Conservation (phyloP, 176 grass and related monocot species). For the Pontederia paniculata region DNA sequence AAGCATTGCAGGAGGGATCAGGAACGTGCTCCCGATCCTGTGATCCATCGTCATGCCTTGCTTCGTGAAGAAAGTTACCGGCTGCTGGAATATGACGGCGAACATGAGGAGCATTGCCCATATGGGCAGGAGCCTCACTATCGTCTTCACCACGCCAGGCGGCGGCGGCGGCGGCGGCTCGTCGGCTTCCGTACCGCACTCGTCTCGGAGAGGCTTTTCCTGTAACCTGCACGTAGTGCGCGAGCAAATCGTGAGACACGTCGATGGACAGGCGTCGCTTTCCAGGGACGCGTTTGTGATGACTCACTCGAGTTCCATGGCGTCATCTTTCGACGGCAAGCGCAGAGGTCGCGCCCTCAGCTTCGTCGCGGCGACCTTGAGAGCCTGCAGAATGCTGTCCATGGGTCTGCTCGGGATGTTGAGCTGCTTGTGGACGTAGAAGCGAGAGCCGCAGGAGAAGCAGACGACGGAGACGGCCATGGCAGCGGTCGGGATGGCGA, state of each 20-base stretch:
- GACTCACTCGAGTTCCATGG: conserved; percentile 54
- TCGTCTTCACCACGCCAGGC: conserved; percentile 33
- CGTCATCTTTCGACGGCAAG: conserved; percentile 19
- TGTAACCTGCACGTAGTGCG: conserved; percentile 39
- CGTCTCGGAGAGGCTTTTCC: conserved; percentile 34
- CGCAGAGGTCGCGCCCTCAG: conserved; percentile 16
- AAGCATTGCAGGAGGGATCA: conserved; percentile 82
- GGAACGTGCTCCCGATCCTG: conserved; percentile 29
- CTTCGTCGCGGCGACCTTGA: conserved; percentile 22
- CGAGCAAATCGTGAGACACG: too few relatives aligned
- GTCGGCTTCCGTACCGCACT: neutral
- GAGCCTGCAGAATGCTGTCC: conserved; percentile 23
- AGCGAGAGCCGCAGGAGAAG: conserved; percentile 40
- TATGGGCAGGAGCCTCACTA: conserved; percentile 55
- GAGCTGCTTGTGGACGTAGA: conserved; percentile 41
- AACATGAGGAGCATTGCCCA: conserved; percentile 72
- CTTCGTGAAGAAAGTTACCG: conserved; percentile 82
- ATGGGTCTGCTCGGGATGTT: neutral
- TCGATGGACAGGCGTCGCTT: too few relatives aligned
- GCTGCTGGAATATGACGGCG: conserved; percentile 90
- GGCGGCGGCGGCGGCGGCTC: conserved; percentile 5
- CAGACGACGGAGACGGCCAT: conserved; percentile 57
- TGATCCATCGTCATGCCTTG: conserved; percentile 86
- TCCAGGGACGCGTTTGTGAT: neutral
- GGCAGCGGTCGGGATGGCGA: conserved; percentile 53